Evolutionary conservation across 345 rosid species (phyloP), one percentile per base, ranked within the genome.

Genomic region (Brassica rapa): DNA sequence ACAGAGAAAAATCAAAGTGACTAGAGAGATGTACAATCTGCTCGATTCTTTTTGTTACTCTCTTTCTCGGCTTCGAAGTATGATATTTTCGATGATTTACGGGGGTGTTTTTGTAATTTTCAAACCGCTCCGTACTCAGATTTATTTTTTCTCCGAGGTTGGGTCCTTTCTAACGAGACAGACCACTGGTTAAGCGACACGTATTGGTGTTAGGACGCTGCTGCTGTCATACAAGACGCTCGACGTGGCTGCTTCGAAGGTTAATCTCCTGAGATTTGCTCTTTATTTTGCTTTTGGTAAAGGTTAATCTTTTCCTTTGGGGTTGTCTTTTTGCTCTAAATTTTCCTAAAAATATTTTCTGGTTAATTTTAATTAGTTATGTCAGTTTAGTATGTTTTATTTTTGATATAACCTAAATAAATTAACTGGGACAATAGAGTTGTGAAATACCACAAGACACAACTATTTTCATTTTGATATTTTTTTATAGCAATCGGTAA

Each of bases 231-330:
- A 60, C 59, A 67, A 67, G 59, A 33, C 39, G 37, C 55, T 32
- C 21, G 64, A 79, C 82, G 82, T 79, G 82, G 82, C 82, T 51
- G 66, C 78, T 73, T 49, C 33, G 82, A 79, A 49, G 56, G 56
- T 5, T 39, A 39, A 39, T 39, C 46, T 9, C 46, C 46, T 39
- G 4, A 2, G 4, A 2, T 39, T 39, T 39, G 46, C 2, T 39
- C 46, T 35, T 35, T 35, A 4, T 9, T 30, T 39, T 35, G 7
- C 46, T 49, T 49, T 59, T 59, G 1, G 11, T 24, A 59, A 59
- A 24, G 15, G 32, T 59, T 10, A 24, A 23, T 23, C 55, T 59
- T 23, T 59, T 21, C 27, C 60, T 68, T 43, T 49, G 30, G 55
- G 27, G 8, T 46, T 5, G 19, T 19, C 29, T 14, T 59, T 25